These are phyloP conservation scores for Eucalyptus brandiana DNA, from an alignment of 345 rosid genomes.

Conservation along the genomic window DNA sequence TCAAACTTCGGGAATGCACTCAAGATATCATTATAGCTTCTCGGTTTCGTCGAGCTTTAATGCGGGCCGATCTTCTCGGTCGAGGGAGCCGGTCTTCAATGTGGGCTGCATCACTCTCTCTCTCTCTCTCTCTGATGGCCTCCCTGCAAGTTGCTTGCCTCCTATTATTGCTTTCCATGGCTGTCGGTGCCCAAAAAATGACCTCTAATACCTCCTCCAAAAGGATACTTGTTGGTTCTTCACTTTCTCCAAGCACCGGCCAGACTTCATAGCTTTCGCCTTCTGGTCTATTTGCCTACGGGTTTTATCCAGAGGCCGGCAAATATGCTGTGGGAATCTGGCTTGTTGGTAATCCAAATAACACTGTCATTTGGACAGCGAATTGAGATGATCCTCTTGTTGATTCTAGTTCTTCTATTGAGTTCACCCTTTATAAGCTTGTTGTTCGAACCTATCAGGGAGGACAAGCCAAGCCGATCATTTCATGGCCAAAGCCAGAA, in stretches of 20 bases:
- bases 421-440: rapidly evolving
- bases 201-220: neutral
- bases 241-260: neutral
- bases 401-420: neutral
- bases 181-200: neutral
- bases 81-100: too few relatives aligned
- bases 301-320: too few relatives aligned
- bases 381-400: neutral
- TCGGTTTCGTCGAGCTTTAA: too few relatives aligned
- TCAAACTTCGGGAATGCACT: too few relatives aligned
- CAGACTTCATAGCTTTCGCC: neutral
- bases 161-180: neutral
- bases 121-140: neutral
- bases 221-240: rapidly evolving
- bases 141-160: neutral
- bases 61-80: too few relatives aligned
- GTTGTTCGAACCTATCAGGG: neutral
- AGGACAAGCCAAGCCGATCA: neutral
- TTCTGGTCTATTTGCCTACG: neutral
- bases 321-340: too few relatives aligned
- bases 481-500: neutral
- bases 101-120: too few relatives aligned
- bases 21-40: too few relatives aligned
- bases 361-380: neutral
- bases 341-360: too few relatives aligned